Conservation (phyloP, 2,329 filamentous ascomycete genomes). For the Coleophoma eucalyptorum region DNA sequence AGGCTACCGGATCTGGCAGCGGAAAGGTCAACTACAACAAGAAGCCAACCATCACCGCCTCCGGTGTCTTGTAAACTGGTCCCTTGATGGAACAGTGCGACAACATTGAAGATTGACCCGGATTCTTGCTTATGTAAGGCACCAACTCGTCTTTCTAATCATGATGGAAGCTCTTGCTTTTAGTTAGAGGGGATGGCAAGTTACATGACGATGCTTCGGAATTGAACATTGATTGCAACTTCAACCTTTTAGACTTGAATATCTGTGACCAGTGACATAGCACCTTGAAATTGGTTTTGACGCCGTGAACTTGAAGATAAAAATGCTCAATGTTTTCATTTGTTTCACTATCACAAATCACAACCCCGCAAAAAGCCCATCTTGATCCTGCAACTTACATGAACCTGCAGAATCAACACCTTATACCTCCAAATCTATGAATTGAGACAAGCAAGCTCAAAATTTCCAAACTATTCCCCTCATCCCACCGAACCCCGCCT, state of each 20-base stretch:
- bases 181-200: slow-evolving; percentile 15
- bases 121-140: no score
- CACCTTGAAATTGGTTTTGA: no score
- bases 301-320: neutral
- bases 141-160: no score
- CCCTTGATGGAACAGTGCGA: neutral
- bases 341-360: no score
- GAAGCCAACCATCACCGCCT: slow-evolving; percentile 54
- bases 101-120: neutral
- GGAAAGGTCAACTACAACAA: slow-evolving; percentile 53
- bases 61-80: slow-evolving; percentile 42
- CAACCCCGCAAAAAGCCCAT: no score
- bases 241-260: neutral
- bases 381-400: no score
- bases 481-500: no score
- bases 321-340: slow-evolving; percentile 1
- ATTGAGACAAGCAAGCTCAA: no score
- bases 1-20: slow-evolving; percentile 53
- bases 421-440: no score
- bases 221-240: slow-evolving; percentile 15
- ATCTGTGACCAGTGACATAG: no score
- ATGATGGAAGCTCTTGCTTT: slow-evolving; percentile 5
- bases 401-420: no score
- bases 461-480: no score
- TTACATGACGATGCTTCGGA: slow-evolving; percentile 13